These are phyloP conservation scores for Ophiostoma australiae DNA, from an alignment of 2,329 filamentous ascomycete species.

Conservation along the genomic window DNA sequence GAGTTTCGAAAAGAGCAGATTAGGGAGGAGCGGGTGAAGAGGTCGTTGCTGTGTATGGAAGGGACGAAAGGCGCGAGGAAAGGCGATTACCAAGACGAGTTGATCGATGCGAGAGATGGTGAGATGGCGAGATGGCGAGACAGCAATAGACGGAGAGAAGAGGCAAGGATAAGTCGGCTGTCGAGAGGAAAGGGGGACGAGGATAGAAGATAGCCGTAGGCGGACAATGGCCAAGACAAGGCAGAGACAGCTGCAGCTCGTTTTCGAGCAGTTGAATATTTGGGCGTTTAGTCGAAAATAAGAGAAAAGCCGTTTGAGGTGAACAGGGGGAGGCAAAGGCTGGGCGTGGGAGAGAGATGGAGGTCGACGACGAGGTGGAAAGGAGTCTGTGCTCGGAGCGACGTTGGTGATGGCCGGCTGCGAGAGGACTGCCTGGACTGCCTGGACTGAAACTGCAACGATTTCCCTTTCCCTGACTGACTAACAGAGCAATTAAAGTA, in stretches of 20 bases:
- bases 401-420: constrained; percentile 14
- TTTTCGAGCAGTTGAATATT: not conserved
- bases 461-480: constrained; percentile 11
- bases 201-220: not conserved
- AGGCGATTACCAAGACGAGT: not conserved
- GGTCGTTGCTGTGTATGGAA: not conserved
- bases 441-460: constrained; percentile 5
- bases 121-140: too few relatives aligned
- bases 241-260: not conserved
- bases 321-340: not conserved
- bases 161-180: constrained; percentile 3
- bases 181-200: not conserved
- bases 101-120: not conserved
- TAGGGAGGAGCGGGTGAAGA: not conserved
- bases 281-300: not conserved
- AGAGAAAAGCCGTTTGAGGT: not conserved
- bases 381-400: not conserved
- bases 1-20: not conserved
- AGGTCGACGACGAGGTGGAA: constrained; percentile 11
- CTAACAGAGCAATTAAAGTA: not conserved
- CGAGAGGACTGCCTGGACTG: not conserved
- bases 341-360: constrained; percentile 1
- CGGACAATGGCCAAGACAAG: not conserved
- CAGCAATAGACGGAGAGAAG: not conserved
- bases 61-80: not conserved